Percentiles rank a stretch among this genome's conserved stretches.
Conservation (phyloP, 2,329 filamentous ascomycete genomes). For the Aspergillus fumigatiaffinis region DNA sequence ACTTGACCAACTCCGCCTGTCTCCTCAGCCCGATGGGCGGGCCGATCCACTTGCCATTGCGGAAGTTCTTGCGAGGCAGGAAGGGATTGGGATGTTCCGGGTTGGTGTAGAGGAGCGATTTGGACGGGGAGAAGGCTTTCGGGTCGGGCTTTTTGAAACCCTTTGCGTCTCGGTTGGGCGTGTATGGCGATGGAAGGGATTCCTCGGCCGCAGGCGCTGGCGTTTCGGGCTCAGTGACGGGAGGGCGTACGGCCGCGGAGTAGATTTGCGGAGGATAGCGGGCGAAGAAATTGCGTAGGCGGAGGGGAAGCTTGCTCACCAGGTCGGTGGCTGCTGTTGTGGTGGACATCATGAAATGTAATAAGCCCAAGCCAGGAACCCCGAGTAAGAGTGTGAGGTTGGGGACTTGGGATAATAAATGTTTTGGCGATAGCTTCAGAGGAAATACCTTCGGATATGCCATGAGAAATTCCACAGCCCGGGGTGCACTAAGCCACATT, state of each 20-base stretch:
- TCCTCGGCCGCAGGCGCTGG: slow-evolving; percentile 9
- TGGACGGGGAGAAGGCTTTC: slow-evolving; percentile 27
- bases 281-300: slow-evolving; percentile 80
- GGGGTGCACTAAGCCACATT: slow-evolving; percentile 18
- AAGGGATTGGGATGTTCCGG: slow-evolving; percentile 71
- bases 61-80: slow-evolving; percentile 69
- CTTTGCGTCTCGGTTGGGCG: slow-evolving; percentile 41
- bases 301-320: slow-evolving; percentile 58
- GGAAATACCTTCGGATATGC: neutral
- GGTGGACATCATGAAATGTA: slow-evolving; percentile 14
- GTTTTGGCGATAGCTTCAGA: neutral
- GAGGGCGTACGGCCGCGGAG: slow-evolving; percentile 33
- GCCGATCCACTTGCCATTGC: slow-evolving; percentile 77
- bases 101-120: slow-evolving; percentile 33
- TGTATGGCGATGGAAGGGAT: slow-evolving; percentile 36
- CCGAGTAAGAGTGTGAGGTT: neutral
- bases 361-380: slow-evolving; percentile 1
- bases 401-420: neutral
- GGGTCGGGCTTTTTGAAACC: slow-evolving; percentile 33
- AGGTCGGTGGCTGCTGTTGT: slow-evolving; percentile 18
- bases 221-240: slow-evolving; percentile 18
- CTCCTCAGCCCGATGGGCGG: slow-evolving; percentile 78
- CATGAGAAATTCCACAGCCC: slow-evolving; percentile 13
- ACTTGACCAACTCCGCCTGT: slow-evolving; percentile 86
- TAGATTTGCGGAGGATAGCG: slow-evolving; percentile 71